Conservation (phyloP, 1,284 basidiomycete species). For the Irpex lacteus region DNA sequence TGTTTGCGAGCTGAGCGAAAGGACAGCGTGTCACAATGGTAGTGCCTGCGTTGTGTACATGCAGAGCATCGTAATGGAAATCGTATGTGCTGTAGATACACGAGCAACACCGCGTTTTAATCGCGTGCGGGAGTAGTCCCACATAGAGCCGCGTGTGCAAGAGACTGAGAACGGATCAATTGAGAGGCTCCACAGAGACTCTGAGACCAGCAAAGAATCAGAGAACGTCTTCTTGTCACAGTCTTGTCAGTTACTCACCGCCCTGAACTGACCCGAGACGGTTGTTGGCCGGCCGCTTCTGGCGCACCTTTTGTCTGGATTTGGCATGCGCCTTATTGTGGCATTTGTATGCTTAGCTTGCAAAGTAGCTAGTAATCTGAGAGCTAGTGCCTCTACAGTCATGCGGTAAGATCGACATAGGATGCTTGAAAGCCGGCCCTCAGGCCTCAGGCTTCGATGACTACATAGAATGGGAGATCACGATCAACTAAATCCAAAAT, state of each 20-base stretch:
- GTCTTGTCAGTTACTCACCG: constrained; percentile 3
- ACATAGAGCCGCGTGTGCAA: constrained; percentile 11
- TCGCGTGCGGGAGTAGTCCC: neutral
- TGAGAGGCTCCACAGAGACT: constrained; percentile 8
- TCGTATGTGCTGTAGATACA: neutral
- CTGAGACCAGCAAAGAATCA: neutral
- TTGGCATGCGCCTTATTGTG: constrained; percentile 2
- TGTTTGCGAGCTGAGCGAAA: neutral
- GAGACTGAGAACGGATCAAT: constrained; percentile 12
- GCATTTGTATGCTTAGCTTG: neutral
- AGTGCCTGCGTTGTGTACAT: neutral
- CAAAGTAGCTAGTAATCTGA: neutral
- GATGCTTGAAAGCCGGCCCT: no score
- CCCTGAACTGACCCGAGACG: constrained; percentile 5
- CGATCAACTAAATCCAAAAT: neutral
- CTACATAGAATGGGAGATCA: neutral
- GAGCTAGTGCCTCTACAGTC: neutral
- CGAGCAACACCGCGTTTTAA: constrained; percentile 8
- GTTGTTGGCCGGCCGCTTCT: constrained; percentile 4
- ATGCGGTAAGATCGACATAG: neutral
- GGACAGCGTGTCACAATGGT: neutral
- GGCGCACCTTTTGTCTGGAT: constrained; percentile 6
- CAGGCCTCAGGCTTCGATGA: no score
- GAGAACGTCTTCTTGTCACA: neutral
- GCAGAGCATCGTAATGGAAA: neutral